A percentile compares a stretch with the other conserved stretches of the same genome.
These are phyloP conservation scores for Acacia melanoxylon DNA, from an alignment of 306 rosid species.

Conservation along the genomic window DNA sequence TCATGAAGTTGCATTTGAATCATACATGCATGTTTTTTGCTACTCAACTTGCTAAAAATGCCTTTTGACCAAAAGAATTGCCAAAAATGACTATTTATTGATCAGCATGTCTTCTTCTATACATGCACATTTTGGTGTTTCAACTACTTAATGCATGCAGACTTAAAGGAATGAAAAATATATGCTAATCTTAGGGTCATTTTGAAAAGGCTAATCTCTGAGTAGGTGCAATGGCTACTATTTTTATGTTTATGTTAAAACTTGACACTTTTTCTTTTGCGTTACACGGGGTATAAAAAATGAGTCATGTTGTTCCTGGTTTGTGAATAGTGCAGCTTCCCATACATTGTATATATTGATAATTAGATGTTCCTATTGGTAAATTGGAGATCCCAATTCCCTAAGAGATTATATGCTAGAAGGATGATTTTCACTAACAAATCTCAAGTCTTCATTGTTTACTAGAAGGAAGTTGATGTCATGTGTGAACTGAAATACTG, in stretches of 20 bases:
- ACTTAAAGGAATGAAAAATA: not conserved
- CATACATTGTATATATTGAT: not conserved
- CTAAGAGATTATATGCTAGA: not conserved
- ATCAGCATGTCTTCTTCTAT: not conserved
- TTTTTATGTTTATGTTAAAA: not conserved
- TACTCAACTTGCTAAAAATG: too few species aligned
- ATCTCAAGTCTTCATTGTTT: not conserved
- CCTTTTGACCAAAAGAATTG: too few species aligned
- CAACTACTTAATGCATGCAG: not conserved
- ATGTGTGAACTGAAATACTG: conserved; percentile 5
- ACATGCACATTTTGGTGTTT: not conserved
- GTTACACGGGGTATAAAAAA: not conserved
- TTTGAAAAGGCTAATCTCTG: not conserved
- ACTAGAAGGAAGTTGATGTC: not conserved
- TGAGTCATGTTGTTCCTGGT: not conserved
- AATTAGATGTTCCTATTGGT: not conserved
- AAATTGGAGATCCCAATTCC: conserved; percentile 12
- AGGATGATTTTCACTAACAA: not conserved
- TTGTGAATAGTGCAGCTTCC: not conserved
- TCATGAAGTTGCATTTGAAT: not conserved
- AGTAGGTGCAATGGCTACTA: not conserved
- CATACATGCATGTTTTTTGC: not conserved
- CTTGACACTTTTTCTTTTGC: not conserved
- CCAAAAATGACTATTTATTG: not conserved
- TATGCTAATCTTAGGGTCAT: not conserved